A percentile compares a stretch with the other conserved stretches of the same genome.
Conservation (phyloP, 345 rosid genomes). For the Iberis pinnata region DNA sequence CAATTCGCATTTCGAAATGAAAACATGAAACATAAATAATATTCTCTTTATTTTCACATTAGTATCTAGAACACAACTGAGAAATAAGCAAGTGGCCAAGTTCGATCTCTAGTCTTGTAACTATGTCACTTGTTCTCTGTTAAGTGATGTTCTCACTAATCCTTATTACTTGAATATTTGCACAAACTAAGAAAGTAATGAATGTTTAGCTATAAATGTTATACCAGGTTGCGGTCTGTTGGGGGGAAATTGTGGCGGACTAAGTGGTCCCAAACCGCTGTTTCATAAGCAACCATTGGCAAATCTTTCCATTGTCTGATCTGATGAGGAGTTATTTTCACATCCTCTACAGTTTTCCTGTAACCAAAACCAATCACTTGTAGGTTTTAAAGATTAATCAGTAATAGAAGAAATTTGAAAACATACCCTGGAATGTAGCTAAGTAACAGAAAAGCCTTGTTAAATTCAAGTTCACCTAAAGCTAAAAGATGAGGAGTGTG, state of each 20-base stretch:
- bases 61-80: too few relatives aligned
- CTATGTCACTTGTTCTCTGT: too few relatives aligned
- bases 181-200: too few relatives aligned
- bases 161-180: too few relatives aligned
- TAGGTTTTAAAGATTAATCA: neutral
- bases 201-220: too few relatives aligned
- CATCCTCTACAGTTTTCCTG: conserved; percentile 37
- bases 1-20: conserved; percentile 1
- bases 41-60: too few relatives aligned
- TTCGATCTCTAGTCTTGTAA: too few relatives aligned
- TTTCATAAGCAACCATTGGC: conserved; percentile 45
- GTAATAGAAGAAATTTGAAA: neutral
- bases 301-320: conserved; percentile 40
- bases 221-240: too few relatives aligned
- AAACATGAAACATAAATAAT: neutral
- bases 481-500: conserved; percentile 38
- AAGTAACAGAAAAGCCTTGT: conserved; percentile 51
- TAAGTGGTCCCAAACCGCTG: conserved; percentile 36
- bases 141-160: too few relatives aligned
- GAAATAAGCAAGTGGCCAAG: too few relatives aligned
- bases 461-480: conserved; percentile 53
- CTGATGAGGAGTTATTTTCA: conserved; percentile 25
- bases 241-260: neutral
- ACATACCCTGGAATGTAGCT: conserved; percentile 59
- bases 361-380: neutral